phyloP scores from a whole-genome alignment of 2,329 filamentous ascomycete species.

The Neonectria faginata region DNA sequence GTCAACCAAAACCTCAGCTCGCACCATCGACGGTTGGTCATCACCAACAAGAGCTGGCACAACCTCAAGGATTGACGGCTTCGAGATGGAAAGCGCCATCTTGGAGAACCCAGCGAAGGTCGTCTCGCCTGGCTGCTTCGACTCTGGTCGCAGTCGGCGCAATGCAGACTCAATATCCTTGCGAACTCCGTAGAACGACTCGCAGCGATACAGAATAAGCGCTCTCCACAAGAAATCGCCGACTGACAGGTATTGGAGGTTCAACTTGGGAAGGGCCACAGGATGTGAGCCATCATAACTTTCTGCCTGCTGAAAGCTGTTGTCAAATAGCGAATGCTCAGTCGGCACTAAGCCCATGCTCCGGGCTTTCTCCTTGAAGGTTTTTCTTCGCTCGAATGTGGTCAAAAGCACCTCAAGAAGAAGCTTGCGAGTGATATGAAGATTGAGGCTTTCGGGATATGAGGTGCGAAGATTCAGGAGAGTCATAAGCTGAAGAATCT shows the following conservation, averaged over 20 bases:
- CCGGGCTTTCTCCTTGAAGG: constrained; percentile 83
- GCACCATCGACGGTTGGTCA: constrained; percentile 83
- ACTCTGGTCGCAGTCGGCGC: constrained; percentile 80
- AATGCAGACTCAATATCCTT: constrained; percentile 89
- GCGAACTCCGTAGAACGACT: constrained; percentile 93
- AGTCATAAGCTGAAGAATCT: constrained; percentile 76
- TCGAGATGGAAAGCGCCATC: constrained; percentile 90
- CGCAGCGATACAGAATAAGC: constrained; percentile 86
- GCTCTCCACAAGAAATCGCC: constrained; percentile 98
- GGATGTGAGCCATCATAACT: constrained; percentile 88
- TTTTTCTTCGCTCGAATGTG: constrained; percentile 79
- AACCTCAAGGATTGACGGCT: constrained; percentile 88
- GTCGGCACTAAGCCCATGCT: constrained; percentile 84
- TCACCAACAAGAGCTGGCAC: constrained; percentile 86
- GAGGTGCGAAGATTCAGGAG: constrained; percentile 81
- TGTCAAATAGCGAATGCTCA: constrained; percentile 83
- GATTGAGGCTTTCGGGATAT: constrained; percentile 79
- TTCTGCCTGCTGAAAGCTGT: constrained; percentile 82
- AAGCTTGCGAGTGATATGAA: constrained; percentile 73
- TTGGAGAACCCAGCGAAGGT: constrained; percentile 86
- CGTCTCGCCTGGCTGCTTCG: constrained; percentile 72
- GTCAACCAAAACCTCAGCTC: constrained; percentile 87
- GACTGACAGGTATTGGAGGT: constrained; percentile 93
- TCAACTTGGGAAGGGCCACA: constrained; percentile 91
- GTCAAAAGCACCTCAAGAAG: constrained; percentile 79